Percentiles rank a stretch among this genome's conserved stretches.
Conservation (phyloP, 805 yeast genomes). For the Jamesozyma jinghongensis region DNA sequence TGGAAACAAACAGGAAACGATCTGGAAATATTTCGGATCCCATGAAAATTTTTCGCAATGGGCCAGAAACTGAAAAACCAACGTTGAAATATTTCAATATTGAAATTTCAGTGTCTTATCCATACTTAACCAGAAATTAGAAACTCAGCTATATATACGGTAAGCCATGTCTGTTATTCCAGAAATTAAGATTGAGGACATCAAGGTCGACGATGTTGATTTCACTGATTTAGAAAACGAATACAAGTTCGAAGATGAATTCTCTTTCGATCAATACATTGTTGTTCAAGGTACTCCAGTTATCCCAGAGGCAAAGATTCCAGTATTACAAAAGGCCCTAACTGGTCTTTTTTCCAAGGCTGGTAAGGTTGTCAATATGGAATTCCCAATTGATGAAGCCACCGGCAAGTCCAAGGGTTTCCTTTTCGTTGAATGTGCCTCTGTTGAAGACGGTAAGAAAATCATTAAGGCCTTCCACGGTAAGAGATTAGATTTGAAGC, state of each 20-base stretch:
- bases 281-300: slow-evolving; percentile 94
- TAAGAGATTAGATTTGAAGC: slow-evolving; percentile 89
- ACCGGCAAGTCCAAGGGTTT: slow-evolving; percentile 79
- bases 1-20: too few species aligned
- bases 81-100: too few species aligned
- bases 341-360: slow-evolving; percentile 67
- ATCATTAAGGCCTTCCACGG: slow-evolving; percentile 78
- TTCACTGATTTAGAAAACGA: slow-evolving; percentile 79
- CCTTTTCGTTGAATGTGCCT: slow-evolving; percentile 73
- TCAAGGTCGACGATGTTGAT: slow-evolving; percentile 57
- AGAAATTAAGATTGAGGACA: slow-evolving; percentile 36
- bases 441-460: slow-evolving; percentile 55
- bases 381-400: slow-evolving; percentile 64
- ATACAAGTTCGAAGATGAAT: slow-evolving; percentile 52
- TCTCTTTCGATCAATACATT: slow-evolving; percentile 64
- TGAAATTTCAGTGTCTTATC: too few species aligned
- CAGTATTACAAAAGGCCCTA: slow-evolving; percentile 75
- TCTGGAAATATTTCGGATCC: too few species aligned
- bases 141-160: too few species aligned
- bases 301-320: slow-evolving; percentile 83
- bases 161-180: slow-evolving; percentile 25
- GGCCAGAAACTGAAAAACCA: too few species aligned
- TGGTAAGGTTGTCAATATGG: slow-evolving; percentile 69
- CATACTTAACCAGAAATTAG: too few species aligned
- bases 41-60: too few species aligned